These are phyloP conservation scores for Camellia japonica DNA, from an alignment of 148 eudicot genomes.

Conservation along the genomic window DNA sequence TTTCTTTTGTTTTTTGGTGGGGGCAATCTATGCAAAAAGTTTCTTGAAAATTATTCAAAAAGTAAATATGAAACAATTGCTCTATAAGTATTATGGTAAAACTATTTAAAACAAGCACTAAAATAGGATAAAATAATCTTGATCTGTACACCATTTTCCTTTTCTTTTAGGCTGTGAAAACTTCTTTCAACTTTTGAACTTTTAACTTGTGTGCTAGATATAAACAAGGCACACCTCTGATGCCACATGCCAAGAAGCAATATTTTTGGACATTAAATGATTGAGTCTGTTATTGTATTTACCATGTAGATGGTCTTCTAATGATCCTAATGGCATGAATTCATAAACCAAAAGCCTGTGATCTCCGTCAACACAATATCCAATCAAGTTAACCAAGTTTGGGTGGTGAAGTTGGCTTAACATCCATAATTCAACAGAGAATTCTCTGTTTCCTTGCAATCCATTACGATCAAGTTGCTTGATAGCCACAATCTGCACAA, in stretches of 20 bases:
- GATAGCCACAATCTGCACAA: conserved; percentile 55
- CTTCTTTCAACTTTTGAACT: background rate
- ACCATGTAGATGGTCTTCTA: conserved; percentile 70
- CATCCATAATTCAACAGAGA: conserved; percentile 61
- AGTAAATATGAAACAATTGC: background rate
- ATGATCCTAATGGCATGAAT: conserved; percentile 47
- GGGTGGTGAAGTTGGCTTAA: conserved; percentile 57
- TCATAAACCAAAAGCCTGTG: too few species aligned
- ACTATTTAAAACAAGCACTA: background rate
- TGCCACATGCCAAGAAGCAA: background rate
- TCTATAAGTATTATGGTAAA: background rate
- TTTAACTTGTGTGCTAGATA: background rate
- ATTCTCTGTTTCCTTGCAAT: conserved; percentile 60
- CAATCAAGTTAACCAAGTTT: too few species aligned
- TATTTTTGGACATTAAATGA: background rate
- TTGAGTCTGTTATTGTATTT: background rate
- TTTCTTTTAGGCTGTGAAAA: background rate
- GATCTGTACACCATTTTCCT: background rate
- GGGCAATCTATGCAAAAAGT: too few species aligned
- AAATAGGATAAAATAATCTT: background rate
- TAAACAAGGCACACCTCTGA: background rate
- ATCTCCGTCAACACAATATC: too few species aligned
- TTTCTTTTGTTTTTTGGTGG: too few species aligned
- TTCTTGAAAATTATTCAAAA: background rate
- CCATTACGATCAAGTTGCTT: conserved; percentile 66